Conservation (phyloP, 768 basidiomycete genomes). For the Symmetrospora coprosmae region DNA sequence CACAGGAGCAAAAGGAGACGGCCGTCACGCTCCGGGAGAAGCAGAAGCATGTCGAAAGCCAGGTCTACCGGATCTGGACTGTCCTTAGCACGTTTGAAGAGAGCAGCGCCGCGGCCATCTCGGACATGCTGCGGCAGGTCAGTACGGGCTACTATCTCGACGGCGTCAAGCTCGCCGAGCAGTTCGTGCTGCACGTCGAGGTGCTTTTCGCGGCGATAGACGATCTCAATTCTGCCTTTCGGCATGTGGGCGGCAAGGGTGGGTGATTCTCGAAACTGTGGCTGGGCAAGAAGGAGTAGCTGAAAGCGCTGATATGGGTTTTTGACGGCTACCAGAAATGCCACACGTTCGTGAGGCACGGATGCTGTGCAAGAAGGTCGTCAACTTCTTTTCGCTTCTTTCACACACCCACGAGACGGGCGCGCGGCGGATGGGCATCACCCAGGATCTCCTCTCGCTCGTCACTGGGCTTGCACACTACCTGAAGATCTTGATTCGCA, state of each 20-base stretch:
- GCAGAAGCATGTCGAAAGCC: slow-evolving; percentile 86
- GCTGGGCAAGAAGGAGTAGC: background rate
- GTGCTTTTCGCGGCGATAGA: slow-evolving; percentile 94
- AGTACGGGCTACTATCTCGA: slow-evolving; percentile 92
- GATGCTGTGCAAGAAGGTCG: slow-evolving; percentile 96
- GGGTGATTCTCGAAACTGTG: slow-evolving; percentile 31
- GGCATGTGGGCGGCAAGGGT: slow-evolving; percentile 71
- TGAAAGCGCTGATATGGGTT: background rate
- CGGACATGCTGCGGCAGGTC: slow-evolving; percentile 94
- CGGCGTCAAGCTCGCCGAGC: slow-evolving; percentile 94
- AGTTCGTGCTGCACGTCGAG: slow-evolving; percentile 95
- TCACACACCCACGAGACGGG: slow-evolving; percentile 92
- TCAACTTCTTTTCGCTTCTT: slow-evolving; percentile 88
- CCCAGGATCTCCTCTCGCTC: slow-evolving; percentile 85
- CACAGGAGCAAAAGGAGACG: slow-evolving; percentile 69
- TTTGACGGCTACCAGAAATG: slow-evolving; percentile 43
- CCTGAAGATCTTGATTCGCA: slow-evolving; percentile 96
- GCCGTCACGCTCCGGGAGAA: slow-evolving; percentile 68
- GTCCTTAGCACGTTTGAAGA: slow-evolving; percentile 97
- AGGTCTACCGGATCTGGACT: slow-evolving; percentile 98
- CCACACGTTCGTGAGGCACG: slow-evolving; percentile 95
- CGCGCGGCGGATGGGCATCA: slow-evolving; percentile 82
- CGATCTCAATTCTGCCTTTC: slow-evolving; percentile 81
- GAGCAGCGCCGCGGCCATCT: slow-evolving; percentile 96
- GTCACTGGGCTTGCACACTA: slow-evolving; percentile 99